Evolutionary conservation across 306 rosid genomes (phyloP), one percentile per base, ranked within the genome.

Genomic region (Arachis hypogaea): DNA sequence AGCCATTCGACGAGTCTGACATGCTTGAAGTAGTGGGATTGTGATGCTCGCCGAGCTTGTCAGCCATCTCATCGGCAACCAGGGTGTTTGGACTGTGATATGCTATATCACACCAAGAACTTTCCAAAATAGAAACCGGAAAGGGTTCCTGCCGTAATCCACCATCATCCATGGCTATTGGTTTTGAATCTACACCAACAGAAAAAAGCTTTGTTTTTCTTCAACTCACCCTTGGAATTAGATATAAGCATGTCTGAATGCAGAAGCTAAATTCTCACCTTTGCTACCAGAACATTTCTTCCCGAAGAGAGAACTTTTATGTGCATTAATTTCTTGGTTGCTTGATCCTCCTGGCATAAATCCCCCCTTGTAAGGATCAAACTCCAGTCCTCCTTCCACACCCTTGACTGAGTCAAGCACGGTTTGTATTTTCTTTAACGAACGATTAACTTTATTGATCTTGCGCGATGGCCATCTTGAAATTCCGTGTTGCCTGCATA

Each of bases 391-490:
- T 50, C 97, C 96, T 76, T 91, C 93, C 49, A 91, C 92, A 63
- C 97, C 97, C 74, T 91, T 84, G 66, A 94, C 99, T 73, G 99
- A 95, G 70, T 95, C 96, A 59, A 95, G 89, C 56, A 92, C 99
- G 11, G 82, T 86, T 46, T 87, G 95, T 77, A 95, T 92, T 83
- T 92, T 92, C 79, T 68, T 83, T 69, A 95, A 78, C 0, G 99
- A 95, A 59, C 97, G 96, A 69, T 90, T 95, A 33, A 95, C 98
- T 86, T 95, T 95, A 62, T 90, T 90, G 73, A 95, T 92, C 83
- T 95, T 95, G 33, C 99, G 98, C 42, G 99, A 95, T 52, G 99
- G 99, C 99, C 99, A 95, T 82, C 97, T 95, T 16, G 83, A 81
- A 81, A 95, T 95, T 66, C 99, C 98, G 76, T 95, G 99, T 68